These are phyloP conservation scores for Sordariomycetes sp. DNA, from an alignment of 2,329 filamentous ascomycete species.

Conservation along the genomic window DNA sequence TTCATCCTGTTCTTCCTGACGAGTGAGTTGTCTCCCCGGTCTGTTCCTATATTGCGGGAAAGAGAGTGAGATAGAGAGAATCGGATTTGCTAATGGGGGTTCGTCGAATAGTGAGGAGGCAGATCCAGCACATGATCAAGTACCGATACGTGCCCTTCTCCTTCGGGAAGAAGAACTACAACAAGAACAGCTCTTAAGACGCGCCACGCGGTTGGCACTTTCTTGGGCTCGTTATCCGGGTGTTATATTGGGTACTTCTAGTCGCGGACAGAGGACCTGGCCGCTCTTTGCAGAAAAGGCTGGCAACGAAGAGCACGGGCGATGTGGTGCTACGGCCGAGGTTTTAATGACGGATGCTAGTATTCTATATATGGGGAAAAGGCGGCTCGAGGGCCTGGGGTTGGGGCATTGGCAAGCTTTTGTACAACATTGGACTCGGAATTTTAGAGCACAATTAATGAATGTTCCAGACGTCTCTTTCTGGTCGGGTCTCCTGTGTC, in stretches of 20 bases:
- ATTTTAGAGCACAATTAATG: conserved; percentile 4
- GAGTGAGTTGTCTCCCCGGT: conserved; percentile 50
- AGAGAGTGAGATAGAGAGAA: background rate
- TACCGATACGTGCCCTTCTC: conserved; percentile 96
- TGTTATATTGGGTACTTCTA: background rate
- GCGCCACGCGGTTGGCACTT: background rate
- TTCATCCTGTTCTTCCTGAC: conserved; percentile 92
- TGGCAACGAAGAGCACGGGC: background rate
- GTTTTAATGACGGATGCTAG: background rate
- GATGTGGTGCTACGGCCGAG: background rate
- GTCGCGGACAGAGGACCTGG: background rate
- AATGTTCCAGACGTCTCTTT: background rate
- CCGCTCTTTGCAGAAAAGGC: background rate
- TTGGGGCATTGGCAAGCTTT: background rate
- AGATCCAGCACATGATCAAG: conserved; percentile 99
- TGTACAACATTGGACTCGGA: background rate
- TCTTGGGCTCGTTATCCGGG: background rate
- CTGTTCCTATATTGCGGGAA: no score
- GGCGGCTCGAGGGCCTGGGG: background rate
- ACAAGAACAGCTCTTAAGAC: conserved; percentile 43
- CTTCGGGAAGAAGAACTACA: conserved; percentile 78
- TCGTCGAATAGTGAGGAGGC: conserved; percentile 73
- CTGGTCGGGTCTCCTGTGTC: background rate
- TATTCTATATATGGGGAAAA: background rate
- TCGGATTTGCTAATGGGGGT: background rate